Evolutionary conservation across 768 basidiomycete species (phyloP).

Genomic region (Cystobasidiopsis lactophilus): DNA sequence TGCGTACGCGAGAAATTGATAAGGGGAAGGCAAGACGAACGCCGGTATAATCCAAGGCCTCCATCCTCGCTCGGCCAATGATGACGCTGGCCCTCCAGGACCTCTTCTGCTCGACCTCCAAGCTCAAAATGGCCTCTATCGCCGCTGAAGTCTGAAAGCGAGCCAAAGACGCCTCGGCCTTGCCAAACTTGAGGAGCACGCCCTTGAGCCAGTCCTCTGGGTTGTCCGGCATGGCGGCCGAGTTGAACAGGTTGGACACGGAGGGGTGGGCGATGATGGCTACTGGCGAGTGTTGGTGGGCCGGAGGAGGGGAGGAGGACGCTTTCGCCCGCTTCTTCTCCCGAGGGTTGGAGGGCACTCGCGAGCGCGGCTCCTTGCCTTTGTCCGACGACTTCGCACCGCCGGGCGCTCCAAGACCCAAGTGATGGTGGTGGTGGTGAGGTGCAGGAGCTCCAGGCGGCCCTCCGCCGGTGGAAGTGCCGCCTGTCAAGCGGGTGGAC

Average conservation of each 20-base stretch:
- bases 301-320: neutral
- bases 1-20: neutral
- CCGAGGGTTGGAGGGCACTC: neutral
- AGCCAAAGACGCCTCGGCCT: conserved; percentile 28
- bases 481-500: neutral
- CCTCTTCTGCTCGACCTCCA: conserved; percentile 51
- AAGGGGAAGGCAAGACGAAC: conserved; percentile 33
- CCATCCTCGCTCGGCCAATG: conserved; percentile 71
- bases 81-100: conserved; percentile 59
- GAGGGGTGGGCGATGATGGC: neutral
- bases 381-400: neutral
- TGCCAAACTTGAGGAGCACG: neutral
- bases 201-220: neutral
- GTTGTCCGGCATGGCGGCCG: neutral
- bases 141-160: conserved; percentile 54
- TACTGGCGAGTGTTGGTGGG: neutral
- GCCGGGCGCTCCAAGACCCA: no score
- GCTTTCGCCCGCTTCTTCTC: neutral
- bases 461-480: no score
- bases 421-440: no score
- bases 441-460: no score
- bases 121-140: conserved; percentile 48
- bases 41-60: conserved; percentile 64
- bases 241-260: neutral
- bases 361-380: neutral